Conservation (phyloP, 2,329 filamentous ascomycete genomes). For the Teratosphaeria destructans region DNA sequence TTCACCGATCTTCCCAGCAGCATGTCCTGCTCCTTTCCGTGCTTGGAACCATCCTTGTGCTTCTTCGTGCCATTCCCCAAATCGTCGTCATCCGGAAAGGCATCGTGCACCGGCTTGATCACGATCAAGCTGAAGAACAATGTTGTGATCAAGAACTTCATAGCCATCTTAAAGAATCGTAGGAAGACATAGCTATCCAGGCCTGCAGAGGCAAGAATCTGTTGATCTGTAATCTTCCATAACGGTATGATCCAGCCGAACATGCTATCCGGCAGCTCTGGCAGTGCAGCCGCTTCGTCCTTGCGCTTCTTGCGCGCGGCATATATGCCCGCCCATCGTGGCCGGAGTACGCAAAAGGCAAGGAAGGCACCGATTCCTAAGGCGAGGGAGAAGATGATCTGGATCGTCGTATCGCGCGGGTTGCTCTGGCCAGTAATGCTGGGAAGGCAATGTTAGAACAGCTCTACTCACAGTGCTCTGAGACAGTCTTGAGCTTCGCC, state of each 20-base stretch:
- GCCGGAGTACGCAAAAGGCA: conserved; percentile 71
- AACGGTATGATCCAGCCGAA: conserved; percentile 89
- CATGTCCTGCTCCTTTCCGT: not conserved
- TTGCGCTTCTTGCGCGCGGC: conserved; percentile 65
- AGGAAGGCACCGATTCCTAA: conserved; percentile 63
- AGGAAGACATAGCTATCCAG: conserved; percentile 95
- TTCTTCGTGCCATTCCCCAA: conserved; percentile 3
- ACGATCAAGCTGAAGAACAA: conserved; percentile 72
- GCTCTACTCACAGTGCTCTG: not conserved
- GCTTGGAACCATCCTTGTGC: not conserved
- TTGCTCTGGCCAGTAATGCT: conserved; percentile 24
- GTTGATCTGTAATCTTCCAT: conserved; percentile 75
- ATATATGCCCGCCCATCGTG: conserved; percentile 85
- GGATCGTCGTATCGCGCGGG: conserved; percentile 42
- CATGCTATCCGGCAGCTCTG: conserved; percentile 69
- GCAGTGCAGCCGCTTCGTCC: conserved; percentile 49
- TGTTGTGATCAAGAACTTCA: conserved; percentile 68
- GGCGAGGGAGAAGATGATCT: conserved; percentile 61
- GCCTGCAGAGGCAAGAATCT: conserved; percentile 80
- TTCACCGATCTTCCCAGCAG: not conserved
- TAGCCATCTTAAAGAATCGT: conserved; percentile 90
- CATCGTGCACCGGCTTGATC: conserved; percentile 74
- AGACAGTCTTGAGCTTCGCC: not conserved
- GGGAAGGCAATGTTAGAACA: conserved; percentile 8
- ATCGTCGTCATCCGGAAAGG: conserved; percentile 41